phyloP scores from a whole-genome alignment of 768 basidiomycete species.

The Cyclocybe cylindracea region DNA sequence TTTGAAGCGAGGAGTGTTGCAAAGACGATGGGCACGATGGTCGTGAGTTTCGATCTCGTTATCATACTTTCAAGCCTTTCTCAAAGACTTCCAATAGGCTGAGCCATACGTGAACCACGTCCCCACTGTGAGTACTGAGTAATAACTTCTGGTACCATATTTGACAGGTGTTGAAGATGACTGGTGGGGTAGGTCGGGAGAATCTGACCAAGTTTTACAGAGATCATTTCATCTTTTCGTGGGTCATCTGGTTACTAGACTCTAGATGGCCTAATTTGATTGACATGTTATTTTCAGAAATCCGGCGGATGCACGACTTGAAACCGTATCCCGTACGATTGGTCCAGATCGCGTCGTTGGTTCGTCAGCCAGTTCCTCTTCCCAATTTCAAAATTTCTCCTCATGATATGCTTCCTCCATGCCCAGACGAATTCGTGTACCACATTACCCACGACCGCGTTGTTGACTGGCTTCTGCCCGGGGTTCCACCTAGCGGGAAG shows the following conservation, averaged over 20 bases:
- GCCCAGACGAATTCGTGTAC: constrained; percentile 51
- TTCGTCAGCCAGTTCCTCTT: constrained; percentile 18
- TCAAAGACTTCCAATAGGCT: constrained; percentile 28
- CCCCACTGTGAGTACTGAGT: constrained; percentile 40
- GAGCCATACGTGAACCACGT: constrained; percentile 64
- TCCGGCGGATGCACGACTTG: constrained; percentile 44
- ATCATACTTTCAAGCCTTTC: not conserved
- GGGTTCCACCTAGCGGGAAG: constrained; percentile 52
- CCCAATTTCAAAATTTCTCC: not conserved
- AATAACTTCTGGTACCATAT: not conserved
- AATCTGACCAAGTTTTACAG: constrained; percentile 54
- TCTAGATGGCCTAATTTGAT: not conserved
- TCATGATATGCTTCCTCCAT: not conserved
- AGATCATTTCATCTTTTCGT: constrained; percentile 58
- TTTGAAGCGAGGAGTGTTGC: constrained; percentile 52
- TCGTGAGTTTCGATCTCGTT: constrained; percentile 34
- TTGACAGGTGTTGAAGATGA: constrained; percentile 37
- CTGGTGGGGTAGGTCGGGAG: constrained; percentile 54
- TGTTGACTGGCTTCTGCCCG: constrained; percentile 52
- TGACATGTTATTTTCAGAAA: constrained; percentile 33
- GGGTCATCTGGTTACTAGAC: constrained; percentile 12
- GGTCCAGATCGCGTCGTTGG: constrained; percentile 54
- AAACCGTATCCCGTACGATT: constrained; percentile 51
- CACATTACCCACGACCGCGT: constrained; percentile 43
- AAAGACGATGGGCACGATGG: constrained; percentile 59